Conservation (phyloP, 345 rosid species). For the Eucalyptus victrix region DNA sequence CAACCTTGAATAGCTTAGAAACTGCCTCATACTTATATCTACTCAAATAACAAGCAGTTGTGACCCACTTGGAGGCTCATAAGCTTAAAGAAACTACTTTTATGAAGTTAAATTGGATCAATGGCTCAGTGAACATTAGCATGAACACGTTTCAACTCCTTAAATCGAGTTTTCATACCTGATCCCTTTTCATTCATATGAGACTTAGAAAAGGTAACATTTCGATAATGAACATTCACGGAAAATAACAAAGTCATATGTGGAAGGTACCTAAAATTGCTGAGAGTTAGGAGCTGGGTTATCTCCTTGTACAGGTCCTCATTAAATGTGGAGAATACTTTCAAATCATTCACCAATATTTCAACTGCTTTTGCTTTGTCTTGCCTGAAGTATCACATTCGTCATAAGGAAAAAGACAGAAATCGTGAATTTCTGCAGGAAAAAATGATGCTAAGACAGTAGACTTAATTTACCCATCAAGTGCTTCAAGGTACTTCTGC, state of each 20-base stretch:
- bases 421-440: not conserved
- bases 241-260: not conserved
- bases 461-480: slow-evolving; percentile 35
- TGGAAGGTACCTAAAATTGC: slow-evolving; percentile 55
- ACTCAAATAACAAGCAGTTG: not conserved
- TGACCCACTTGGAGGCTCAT: not conserved
- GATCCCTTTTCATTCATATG: not conserved
- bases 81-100: not conserved
- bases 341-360: slow-evolving; percentile 70
- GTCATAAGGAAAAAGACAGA: not conserved
- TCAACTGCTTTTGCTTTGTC: slow-evolving; percentile 83
- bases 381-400: slow-evolving; percentile 28
- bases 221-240: not conserved
- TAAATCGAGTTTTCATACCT: not conserved
- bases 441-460: not conserved
- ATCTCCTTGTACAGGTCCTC: slow-evolving; percentile 88
- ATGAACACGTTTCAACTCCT: not conserved
- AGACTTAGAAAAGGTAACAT: not conserved
- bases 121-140: not conserved
- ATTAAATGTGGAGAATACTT: slow-evolving; percentile 75
- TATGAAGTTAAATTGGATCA: not conserved
- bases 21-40: not conserved
- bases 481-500: slow-evolving; percentile 89
- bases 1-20: not conserved
- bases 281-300: slow-evolving; percentile 74